Conservation (phyloP, 2,329 filamentous ascomycete genomes). For the Coleophoma eucalyptorum region DNA sequence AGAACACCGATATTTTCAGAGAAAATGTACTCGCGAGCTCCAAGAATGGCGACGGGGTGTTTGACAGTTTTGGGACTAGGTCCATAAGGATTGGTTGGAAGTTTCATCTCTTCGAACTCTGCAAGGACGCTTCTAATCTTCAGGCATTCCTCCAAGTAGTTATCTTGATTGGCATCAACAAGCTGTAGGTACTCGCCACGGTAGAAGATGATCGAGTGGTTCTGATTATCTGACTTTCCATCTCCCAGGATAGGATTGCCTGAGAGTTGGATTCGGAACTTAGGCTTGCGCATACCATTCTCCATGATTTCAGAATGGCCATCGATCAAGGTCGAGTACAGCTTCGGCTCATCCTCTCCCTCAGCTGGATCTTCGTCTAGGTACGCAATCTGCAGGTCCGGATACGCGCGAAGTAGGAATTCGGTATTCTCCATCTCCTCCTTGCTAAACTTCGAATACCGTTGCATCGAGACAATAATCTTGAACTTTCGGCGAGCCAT, state of each 20-base stretch:
- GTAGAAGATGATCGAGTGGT: conserved; percentile 97
- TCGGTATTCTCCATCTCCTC: conserved; percentile 99
- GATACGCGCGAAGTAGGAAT: conserved; percentile 94
- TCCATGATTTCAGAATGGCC: conserved; percentile 98
- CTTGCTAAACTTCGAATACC: conserved; percentile 98
- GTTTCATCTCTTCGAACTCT: conserved; percentile 98
- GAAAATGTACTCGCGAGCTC: conserved; percentile 99
- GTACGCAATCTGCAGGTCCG: conserved; percentile 97
- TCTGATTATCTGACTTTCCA: conserved; percentile 99
- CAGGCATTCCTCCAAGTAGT: conserved; percentile 96
- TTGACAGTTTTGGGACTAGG: conserved; percentile 73
- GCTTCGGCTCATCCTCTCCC: conserved; percentile 79
- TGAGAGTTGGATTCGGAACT: conserved; percentile 96
- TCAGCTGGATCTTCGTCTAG: conserved; percentile 84
- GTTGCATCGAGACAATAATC: conserved; percentile 96
- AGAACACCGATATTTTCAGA: conserved; percentile 99
- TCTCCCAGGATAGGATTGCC: conserved; percentile 98
- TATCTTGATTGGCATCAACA: conserved; percentile 99
- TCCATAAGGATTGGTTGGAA: conserved; percentile 94
- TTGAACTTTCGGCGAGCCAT: conserved; percentile 99
- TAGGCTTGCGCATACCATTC: conserved; percentile 92
- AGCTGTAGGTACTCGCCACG: conserved; percentile 99
- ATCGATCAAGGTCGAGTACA: conserved; percentile 95
- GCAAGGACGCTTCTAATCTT: conserved; percentile 98
- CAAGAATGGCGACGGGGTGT: conserved; percentile 90